Percentiles rank a stretch among this genome's conserved stretches.
phyloP scores from a whole-genome alignment of 108 stramenopile genomes.

The Skeletonema costatum region DNA sequence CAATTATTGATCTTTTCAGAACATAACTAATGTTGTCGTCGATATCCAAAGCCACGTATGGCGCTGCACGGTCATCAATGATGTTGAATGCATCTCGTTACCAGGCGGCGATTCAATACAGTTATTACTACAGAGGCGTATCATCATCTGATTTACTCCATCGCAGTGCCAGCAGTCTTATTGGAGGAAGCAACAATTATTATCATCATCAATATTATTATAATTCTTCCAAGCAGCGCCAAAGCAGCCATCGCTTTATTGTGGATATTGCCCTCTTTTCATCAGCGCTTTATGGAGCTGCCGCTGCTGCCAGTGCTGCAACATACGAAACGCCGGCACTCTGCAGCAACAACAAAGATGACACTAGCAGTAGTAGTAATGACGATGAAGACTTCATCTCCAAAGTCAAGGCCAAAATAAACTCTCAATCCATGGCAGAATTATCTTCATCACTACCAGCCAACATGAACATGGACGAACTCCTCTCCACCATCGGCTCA shows the following conservation, averaged over 20 bases:
- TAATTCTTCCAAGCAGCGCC: background rate
- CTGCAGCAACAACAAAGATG: constrained; percentile 6
- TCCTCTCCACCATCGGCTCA: constrained; percentile 3
- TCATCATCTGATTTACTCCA: background rate
- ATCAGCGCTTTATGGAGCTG: background rate
- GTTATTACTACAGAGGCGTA: no score
- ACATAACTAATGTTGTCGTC: no score
- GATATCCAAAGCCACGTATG: no score
- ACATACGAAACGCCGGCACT: background rate
- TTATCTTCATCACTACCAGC: background rate
- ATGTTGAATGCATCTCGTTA: no score
- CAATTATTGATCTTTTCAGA: no score
- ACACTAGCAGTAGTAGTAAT: background rate
- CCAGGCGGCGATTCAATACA: no score
- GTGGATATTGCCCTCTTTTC: constrained; percentile 7
- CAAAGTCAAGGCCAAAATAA: constrained; percentile 30
- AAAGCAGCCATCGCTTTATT: background rate
- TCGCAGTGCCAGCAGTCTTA: background rate
- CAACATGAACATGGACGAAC: constrained; percentile 5
- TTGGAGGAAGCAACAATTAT: background rate
- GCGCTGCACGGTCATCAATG: no score
- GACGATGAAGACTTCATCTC: constrained; percentile 28
- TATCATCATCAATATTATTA: no score
- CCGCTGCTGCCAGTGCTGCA: background rate
- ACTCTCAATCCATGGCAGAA: constrained; percentile 1